Evolutionary conservation across 2,329 filamentous ascomycete genomes (phyloP).

Genomic region (Scorias spongiosa): DNA sequence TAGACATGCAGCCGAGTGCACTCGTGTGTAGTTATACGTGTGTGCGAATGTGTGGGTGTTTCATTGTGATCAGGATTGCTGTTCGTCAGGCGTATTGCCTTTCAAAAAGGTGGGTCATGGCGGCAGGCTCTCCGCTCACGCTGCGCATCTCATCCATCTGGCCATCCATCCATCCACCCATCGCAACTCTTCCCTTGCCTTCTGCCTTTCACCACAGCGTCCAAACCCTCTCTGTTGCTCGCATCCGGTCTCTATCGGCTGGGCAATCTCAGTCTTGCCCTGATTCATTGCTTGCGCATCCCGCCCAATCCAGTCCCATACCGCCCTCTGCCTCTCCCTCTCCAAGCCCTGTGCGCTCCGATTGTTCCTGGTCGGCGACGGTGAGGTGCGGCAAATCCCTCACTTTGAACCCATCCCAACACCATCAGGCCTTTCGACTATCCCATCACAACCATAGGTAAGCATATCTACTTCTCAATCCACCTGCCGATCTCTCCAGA

Average conservation of each 20-base stretch:
- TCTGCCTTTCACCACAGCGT: neutral
- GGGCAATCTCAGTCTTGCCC: neutral
- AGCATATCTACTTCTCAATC: slow-evolving; percentile 2
- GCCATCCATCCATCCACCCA: neutral
- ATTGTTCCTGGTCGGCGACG: slow-evolving; percentile 8
- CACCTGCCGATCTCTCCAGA: slow-evolving; percentile 1
- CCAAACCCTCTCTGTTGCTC: neutral
- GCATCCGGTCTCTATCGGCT: neutral
- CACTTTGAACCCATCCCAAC: slow-evolving; percentile 10
- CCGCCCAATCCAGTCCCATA: neutral
- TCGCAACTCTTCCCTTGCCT: neutral
- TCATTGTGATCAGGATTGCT: neutral
- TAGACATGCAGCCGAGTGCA: neutral
- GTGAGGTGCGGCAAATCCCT: slow-evolving; percentile 9
- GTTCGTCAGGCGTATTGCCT: neutral
- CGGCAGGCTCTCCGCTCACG: slow-evolving; percentile 1
- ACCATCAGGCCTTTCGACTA: slow-evolving; percentile 11
- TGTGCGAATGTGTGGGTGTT: neutral
- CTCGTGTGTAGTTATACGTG: neutral
- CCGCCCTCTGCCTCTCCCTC: too few relatives aligned
- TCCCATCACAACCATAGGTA: slow-evolving; percentile 13
- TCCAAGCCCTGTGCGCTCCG: neutral
- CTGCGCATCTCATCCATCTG: slow-evolving; percentile 1
- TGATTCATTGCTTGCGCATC: neutral
- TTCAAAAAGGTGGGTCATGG: neutral